Evolutionary conservation across 257 asterid species (phyloP).

Genomic region (Solanum habrochaites): DNA sequence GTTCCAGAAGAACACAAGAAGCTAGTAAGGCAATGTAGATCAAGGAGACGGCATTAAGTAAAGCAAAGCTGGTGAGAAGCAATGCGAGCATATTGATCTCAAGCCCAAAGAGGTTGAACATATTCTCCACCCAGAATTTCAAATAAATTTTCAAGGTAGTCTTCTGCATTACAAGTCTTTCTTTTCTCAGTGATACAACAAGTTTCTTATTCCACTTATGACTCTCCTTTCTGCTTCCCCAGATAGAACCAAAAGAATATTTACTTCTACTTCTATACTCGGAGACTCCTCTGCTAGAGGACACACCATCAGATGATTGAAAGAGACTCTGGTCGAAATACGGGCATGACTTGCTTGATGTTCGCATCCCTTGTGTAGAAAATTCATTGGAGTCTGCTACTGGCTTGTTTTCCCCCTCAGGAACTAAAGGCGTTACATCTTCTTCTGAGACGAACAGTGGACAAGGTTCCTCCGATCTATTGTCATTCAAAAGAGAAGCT

Average conservation of each 20-base stretch:
- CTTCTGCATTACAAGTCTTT: slow-evolving; percentile 88
- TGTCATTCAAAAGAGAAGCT: slow-evolving; percentile 32
- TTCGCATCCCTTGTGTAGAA: slow-evolving; percentile 22
- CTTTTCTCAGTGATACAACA: slow-evolving; percentile 61
- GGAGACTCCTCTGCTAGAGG: slow-evolving; percentile 19
- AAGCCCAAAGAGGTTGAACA: slow-evolving; percentile 96
- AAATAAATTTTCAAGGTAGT: slow-evolving; percentile 69
- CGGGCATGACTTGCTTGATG: slow-evolving; percentile 44
- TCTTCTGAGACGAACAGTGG: slow-evolving; percentile 68
- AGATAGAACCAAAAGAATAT: slow-evolving; percentile 48
- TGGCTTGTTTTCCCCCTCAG: slow-evolving; percentile 34
- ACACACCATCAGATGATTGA: slow-evolving; percentile 31
- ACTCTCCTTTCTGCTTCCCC: slow-evolving; percentile 90
- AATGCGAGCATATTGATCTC: slow-evolving; percentile 90
- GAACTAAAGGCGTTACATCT: slow-evolving; percentile 31
- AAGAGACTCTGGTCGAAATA: slow-evolving; percentile 23
- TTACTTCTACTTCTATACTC: slow-evolving; percentile 28
- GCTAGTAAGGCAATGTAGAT: slow-evolving; percentile 72
- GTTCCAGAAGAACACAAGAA: slow-evolving; percentile 72
- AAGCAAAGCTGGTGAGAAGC: slow-evolving; percentile 86
- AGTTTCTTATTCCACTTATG: slow-evolving; percentile 78
- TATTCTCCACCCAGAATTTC: slow-evolving; percentile 92
- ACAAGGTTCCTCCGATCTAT: slow-evolving; percentile 78
- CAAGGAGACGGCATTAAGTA: slow-evolving; percentile 74
- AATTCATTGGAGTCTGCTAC: slow-evolving; percentile 31